Evolutionary conservation across 768 basidiomycete species (phyloP), one percentile per base, ranked within the genome.

Genomic region (Suillus decipiens): DNA sequence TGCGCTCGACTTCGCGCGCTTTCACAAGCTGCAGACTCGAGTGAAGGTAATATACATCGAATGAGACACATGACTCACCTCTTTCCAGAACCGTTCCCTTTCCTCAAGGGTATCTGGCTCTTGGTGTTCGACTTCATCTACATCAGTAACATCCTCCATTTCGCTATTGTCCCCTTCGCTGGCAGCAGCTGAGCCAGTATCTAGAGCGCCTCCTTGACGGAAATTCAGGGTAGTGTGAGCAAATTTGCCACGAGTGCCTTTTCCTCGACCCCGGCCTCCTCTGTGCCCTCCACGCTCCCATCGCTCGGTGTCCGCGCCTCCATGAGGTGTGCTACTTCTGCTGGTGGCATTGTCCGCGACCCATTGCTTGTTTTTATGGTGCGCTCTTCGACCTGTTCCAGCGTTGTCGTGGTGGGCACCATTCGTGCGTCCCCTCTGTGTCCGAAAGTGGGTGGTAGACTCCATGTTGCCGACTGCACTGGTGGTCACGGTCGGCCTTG

Each of bases 1-100:
- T 89, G 58, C 86, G 80, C 70, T 93, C 92, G 3, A 73, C 71
- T 69, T 93, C 90, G 57, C 92, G 88, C 4, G 84, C 83, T 79
- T 88, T 90, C 31, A 89, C 86, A 65, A 93, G 77, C 92, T 89
- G 64, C 59, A 61, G 12, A 48, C 51, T 41, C 62, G 66, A 57
- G 63, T 47, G 59, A 69, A 67, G 72, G 70, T 51, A 61, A 68
- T 68, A 60, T 63, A 56, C 64, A 60, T 55, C 6, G 63, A n/a
- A 47, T 34, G 61, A 37, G 48, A 60, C 19, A 22, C 19, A 36
- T 63, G 19, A 77, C 85, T 64, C 64, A 91, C 90, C 81, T 90
- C 86, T 75, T 89, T 85, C 69, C 84, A 92, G 69, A 88, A 89
- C 64, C 73, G 79, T 67, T 92, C 89, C 53, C 84, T 80, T 69